A percentile compares a stretch with the other conserved stretches of the same genome.
phyloP scores from a whole-genome alignment of 164 flowering plant genomes.

The Cinnamomum micranthum region DNA sequence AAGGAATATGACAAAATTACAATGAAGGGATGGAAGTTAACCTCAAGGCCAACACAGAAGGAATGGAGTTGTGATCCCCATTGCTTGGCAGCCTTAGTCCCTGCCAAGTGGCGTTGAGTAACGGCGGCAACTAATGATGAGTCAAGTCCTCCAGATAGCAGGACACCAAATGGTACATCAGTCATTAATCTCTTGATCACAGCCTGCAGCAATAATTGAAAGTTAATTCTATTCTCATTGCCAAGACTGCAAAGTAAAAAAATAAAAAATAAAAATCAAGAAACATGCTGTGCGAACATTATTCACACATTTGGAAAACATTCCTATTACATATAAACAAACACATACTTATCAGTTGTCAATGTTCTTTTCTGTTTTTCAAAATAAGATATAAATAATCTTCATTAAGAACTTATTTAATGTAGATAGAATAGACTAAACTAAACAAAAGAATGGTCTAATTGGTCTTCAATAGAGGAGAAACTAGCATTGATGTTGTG shows the following conservation, averaged over 20 bases:
- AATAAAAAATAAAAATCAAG: not conserved
- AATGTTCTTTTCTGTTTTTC: no score
- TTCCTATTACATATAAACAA: no score
- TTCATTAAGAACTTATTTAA: no score
- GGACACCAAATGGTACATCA: constrained; percentile 93
- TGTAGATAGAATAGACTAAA: no score
- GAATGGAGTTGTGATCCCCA: constrained; percentile 96
- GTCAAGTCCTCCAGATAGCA: constrained; percentile 91
- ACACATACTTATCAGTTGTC: no score
- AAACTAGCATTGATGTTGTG: no score
- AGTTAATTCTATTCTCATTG: not conserved
- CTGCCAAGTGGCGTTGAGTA: constrained; percentile 71
- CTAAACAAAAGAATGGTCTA: no score
- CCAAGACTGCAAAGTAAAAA: not conserved
- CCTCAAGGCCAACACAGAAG: constrained; percentile 80
- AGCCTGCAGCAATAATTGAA: constrained; percentile 43
- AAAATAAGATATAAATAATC: no score
- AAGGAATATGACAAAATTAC: not conserved
- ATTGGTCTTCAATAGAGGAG: no score
- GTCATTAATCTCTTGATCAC: constrained; percentile 93
- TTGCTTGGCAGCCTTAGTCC: constrained; percentile 77
- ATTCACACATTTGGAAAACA: not conserved
- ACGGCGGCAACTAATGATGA: constrained; percentile 86
- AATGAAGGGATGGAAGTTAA: not conserved
- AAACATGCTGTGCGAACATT: not conserved